Base-by-base conservation (phyloP, 257 asterid species). In the Primulina huaijiensis region DNA sequence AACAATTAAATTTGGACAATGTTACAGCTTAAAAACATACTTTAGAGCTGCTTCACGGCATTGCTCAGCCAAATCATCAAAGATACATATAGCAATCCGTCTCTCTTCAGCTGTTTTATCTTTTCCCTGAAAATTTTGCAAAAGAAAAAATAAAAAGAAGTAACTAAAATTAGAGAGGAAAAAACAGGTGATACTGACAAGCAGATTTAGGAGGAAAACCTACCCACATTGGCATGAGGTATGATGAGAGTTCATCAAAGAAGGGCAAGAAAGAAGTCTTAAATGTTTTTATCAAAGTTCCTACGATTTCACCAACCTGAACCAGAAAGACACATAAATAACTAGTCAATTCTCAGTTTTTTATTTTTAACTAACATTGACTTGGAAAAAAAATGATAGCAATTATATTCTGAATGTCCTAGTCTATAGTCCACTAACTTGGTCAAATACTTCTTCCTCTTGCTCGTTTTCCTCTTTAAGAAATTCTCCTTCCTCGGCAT, bases 201-300 rank as follows among this genome's bases (percentile, higher is more conserved):
- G 34, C 34, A 31, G 34, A 31, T 3, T 31, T 3, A 5, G 34
- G 34, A 31, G 34, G 34, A 1, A 31, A 62, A 84, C 99, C 80
- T 76, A 94, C 99, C 99, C 97, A 94, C 99, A 94, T 94, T 29
- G 99, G 99, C 95, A 91, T 84, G 81, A 94, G 70, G 69, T 87
- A 94, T 17, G 96, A 82, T 68, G 93, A 84, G 52, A 94, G 76
- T 78, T 94, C 90, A 62, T 94, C 99, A 73, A 91, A 91, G 93
- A 94, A 91, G 38, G 97, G 97, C 75, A 94, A 88, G 92, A 94
- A 91, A 62, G 97, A 80, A 29, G 87, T 83, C 83, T 91, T 89
- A 79, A 87, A 94, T 68, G 95, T 86, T 87, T 94, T 94, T 64
- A 94, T 89, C 80, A 94, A 73, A 19, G 99, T 91, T 62, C 99